A percentile compares a stretch with the other conserved stretches of the same genome.
Conservation (phyloP, 139 green algal genomes). For the Ettlia oleoabundans region DNA sequence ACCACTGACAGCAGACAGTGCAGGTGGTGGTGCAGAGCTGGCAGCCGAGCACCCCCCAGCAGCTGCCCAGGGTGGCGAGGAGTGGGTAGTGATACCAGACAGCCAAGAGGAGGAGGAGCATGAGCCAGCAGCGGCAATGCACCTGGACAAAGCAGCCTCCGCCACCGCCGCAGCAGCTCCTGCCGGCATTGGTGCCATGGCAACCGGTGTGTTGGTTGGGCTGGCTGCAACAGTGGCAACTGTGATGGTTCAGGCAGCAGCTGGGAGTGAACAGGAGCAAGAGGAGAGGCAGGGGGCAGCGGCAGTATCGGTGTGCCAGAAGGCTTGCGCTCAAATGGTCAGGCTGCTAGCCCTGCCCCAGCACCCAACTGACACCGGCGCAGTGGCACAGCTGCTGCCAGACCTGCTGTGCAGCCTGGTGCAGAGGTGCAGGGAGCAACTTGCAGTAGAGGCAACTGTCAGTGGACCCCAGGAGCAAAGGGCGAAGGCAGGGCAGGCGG, state of each 20-base stretch:
- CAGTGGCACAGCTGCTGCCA: background rate
- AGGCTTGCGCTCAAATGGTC: background rate
- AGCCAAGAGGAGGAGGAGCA: conserved; percentile 1
- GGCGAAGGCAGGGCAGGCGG: background rate
- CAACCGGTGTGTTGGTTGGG: background rate
- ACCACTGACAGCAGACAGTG: background rate
- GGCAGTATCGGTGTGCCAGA: background rate
- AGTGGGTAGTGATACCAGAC: background rate
- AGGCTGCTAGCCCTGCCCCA: background rate
- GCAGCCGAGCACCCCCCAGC: background rate
- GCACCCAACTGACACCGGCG: background rate
- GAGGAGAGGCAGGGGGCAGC: background rate
- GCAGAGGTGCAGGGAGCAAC: background rate
- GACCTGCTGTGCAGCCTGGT: background rate
- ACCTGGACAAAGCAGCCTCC: background rate
- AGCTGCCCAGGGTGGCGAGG: background rate
- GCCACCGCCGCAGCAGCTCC: background rate
- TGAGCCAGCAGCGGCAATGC: background rate
- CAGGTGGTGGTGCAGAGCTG: background rate
- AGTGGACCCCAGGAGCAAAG: background rate
- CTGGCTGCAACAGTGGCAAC: background rate
- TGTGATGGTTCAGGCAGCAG: background rate
- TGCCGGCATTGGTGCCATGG: background rate
- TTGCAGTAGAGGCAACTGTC: background rate
- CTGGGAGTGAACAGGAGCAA: background rate